phyloP scores from a whole-genome alignment of 129 eudicot species.

The Centrapalus pauciflorus region DNA sequence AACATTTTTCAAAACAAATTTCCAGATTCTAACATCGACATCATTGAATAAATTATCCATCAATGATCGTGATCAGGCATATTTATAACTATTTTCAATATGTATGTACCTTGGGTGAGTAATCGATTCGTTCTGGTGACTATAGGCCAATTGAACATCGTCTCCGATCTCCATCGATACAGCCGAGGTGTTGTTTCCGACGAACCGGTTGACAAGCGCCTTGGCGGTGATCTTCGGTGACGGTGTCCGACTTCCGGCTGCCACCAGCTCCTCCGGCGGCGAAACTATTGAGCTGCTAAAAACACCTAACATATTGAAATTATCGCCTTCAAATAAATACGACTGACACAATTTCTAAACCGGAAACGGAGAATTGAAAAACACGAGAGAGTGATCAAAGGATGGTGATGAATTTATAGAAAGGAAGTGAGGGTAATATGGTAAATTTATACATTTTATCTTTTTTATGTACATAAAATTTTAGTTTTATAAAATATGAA shows the following conservation, averaged over 20 bases:
- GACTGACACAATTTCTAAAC: neutral
- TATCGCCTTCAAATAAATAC: neutral
- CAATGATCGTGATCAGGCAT: no score
- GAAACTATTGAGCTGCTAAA: conserved; percentile 76
- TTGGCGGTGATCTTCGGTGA: conserved; percentile 78
- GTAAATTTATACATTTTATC: conserved; percentile 23
- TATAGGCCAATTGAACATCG: conserved; percentile 71
- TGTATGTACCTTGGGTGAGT: conserved; percentile 71
- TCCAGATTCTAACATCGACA: conserved; percentile 2
- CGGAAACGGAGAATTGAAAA: conserved; percentile 13
- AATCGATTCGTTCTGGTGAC: conserved; percentile 68
- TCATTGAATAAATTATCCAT: neutral
- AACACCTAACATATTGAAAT: conserved; percentile 62
- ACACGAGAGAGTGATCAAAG: conserved; percentile 39
- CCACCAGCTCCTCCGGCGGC: conserved; percentile 97
- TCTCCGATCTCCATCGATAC: conserved; percentile 74
- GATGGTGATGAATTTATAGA: conserved; percentile 35
- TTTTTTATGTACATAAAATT: neutral
- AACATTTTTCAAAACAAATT: neutral
- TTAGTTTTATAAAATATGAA: neutral
- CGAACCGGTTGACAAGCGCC: conserved; percentile 65
- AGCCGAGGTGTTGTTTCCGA: conserved; percentile 50
- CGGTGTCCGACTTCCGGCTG: conserved; percentile 96
- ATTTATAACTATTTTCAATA: neutral
- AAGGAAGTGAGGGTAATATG: conserved; percentile 23